These are phyloP conservation scores for Brettanomyces naardenensis DNA, from an alignment of 805 yeast species.

Conservation along the genomic window DNA sequence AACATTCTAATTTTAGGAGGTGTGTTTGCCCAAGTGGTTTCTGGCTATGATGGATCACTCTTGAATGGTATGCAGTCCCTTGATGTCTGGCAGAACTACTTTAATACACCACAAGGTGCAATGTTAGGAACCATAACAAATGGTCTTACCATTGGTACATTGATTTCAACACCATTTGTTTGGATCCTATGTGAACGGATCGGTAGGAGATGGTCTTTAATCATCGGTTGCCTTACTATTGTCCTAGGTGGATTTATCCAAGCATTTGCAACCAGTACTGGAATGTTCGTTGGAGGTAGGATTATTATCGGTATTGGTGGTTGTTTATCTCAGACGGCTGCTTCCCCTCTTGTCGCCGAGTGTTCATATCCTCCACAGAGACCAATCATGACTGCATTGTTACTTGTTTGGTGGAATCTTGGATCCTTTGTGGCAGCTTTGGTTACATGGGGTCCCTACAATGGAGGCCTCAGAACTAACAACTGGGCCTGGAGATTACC, in stretches of 20 bases:
- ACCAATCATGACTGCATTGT: conserved; percentile 34
- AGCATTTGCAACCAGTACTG: conserved; percentile 28
- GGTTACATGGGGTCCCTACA: conserved; percentile 38
- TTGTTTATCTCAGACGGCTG: conserved; percentile 33
- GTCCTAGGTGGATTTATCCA: conserved; percentile 51
- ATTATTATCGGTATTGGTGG: conserved; percentile 37
- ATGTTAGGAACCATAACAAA: conserved; percentile 29
- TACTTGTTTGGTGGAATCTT: conserved; percentile 38
- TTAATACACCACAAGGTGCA: conserved; percentile 26
- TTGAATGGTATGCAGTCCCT: conserved; percentile 39
- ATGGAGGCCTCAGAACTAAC: conserved; percentile 25
- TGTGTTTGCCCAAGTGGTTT: conserved; percentile 29
- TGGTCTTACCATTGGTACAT: conserved; percentile 30
- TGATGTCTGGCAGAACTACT: conserved; percentile 27
- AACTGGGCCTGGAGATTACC: conserved; percentile 50
- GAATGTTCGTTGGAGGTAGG: conserved; percentile 36
- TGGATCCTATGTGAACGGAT: conserved; percentile 34
- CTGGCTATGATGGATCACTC: conserved; percentile 35
- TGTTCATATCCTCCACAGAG: conserved; percentile 40
- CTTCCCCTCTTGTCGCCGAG: conserved; percentile 44
- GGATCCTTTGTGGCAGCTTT: conserved; percentile 30
- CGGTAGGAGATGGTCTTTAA: conserved; percentile 55
- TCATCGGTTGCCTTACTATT: conserved; percentile 44
- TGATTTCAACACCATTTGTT: conserved; percentile 21
- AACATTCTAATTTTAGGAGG: conserved; percentile 29